A percentile compares a stretch with the other conserved stretches of the same genome.
These are phyloP conservation scores for Blastobotrys raffinosifermentans DNA, from an alignment of 1,139 yeast species.

Conservation along the genomic window DNA sequence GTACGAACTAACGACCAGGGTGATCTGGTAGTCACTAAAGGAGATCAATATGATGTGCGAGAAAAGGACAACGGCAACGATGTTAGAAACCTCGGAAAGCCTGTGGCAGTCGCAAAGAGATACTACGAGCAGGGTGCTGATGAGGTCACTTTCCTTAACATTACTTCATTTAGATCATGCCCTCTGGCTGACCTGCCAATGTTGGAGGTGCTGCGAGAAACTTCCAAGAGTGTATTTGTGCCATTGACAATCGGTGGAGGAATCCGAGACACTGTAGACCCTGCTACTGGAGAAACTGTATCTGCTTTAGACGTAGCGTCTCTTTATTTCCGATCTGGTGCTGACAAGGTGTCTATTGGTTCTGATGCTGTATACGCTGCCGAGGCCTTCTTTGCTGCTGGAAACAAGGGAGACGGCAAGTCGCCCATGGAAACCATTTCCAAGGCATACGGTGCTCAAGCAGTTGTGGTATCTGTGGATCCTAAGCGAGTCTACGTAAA, in stretches of 20 bases:
- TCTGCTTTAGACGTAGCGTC: constrained; percentile 90
- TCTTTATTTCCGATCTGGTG: constrained; percentile 88
- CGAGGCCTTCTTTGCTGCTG: constrained; percentile 62
- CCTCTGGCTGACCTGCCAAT: constrained; percentile 90
- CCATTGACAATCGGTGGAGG: constrained; percentile 99
- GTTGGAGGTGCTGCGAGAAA: constrained; percentile 75
- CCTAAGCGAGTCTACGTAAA: constrained; percentile 78
- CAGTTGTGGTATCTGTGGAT: constrained; percentile 94
- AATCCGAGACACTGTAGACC: constrained; percentile 81
- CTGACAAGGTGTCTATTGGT: constrained; percentile 95
- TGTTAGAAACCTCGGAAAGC: constrained; percentile 91
- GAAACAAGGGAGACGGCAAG: constrained; percentile 55
- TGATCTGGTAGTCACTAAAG: constrained; percentile 93
- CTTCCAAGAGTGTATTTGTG: constrained; percentile 88
- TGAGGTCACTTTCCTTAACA: constrained; percentile 88
- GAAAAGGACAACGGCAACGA: constrained; percentile 48
- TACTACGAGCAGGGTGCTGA: constrained; percentile 95
- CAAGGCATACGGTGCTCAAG: constrained; percentile 87
- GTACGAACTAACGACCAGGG: constrained; percentile 94
- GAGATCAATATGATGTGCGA: constrained; percentile 95
- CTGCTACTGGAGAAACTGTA: constrained; percentile 58
- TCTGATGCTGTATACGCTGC: constrained; percentile 95
- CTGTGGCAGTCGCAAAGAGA: constrained; percentile 85
- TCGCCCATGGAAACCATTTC: constrained; percentile 92
- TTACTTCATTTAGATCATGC: constrained; percentile 90